Percentiles rank a stretch among this genome's conserved stretches.
These are phyloP conservation scores for Neurospora crassa DNA, from an alignment of 2,329 filamentous ascomycete species.

Conservation along the genomic window DNA sequence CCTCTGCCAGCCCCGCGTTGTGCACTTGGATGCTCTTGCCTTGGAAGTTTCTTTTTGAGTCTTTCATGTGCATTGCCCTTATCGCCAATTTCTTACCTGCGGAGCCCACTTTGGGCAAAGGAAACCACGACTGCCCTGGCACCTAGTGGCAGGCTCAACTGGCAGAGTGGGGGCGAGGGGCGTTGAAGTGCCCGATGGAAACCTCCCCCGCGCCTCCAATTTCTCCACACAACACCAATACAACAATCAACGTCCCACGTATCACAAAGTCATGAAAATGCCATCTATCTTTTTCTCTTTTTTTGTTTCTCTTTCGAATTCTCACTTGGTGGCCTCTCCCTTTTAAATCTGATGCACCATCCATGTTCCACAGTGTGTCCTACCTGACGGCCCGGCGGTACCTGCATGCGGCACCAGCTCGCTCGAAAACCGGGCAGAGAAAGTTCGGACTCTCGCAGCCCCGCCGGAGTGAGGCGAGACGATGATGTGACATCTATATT, in stretches of 20 bases:
- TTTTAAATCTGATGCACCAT: neutral
- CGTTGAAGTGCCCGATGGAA: no score
- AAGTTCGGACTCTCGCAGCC: neutral
- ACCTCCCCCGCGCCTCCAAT: neutral
- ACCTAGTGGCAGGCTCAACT: no score
- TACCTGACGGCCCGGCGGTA: neutral
- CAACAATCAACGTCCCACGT: no score
- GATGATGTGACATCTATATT: neutral
- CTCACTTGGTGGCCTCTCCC: no score
- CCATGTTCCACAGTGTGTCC: neutral
- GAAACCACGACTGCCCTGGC: neutral
- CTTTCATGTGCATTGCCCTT: neutral
- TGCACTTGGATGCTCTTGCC: neutral
- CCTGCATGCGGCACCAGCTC: neutral
- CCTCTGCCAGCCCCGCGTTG: neutral
- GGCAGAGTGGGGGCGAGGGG: neutral
- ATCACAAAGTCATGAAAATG: neutral
- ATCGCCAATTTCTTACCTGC: neutral
- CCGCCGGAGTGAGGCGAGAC: neutral
- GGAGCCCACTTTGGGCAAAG: neutral
- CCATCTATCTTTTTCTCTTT: no score
- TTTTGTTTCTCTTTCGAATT: no score
- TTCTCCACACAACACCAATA: neutral
- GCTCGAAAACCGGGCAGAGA: neutral
- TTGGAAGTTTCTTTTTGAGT: neutral